Evolutionary conservation across 1,139 yeast genomes (phyloP).

Genomic region (Kluyveromyces marxianus): DNA sequence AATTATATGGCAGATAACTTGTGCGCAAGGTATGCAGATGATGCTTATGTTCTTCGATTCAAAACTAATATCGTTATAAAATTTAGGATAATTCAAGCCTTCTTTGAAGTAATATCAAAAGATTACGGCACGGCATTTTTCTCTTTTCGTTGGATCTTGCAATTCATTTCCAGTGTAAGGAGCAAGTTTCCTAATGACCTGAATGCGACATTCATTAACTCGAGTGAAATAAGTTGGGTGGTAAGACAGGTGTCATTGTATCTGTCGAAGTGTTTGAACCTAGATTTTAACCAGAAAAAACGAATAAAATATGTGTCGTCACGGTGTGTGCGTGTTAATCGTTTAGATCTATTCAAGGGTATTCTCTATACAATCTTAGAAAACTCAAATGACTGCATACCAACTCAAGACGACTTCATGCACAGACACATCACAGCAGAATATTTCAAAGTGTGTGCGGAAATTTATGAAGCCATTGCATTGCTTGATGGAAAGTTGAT

Average conservation of each 20-base stretch:
- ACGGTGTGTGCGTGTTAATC: constrained; percentile 6
- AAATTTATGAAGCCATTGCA: constrained; percentile 14
- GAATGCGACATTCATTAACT: not conserved
- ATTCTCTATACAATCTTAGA: constrained; percentile 11
- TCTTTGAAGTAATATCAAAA: constrained; percentile 9
- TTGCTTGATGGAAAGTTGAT: constrained; percentile 14
- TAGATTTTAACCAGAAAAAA: constrained; percentile 2
- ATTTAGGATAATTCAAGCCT: constrained; percentile 10
- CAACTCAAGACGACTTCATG: constrained; percentile 4
- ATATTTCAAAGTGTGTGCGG: constrained; percentile 16
- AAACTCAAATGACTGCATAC: constrained; percentile 5
- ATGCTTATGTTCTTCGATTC: constrained; percentile 1
- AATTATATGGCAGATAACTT: constrained; percentile 13
- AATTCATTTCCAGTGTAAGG: constrained; percentile 10
- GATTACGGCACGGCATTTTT: constrained; percentile 13
- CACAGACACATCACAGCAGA: constrained; percentile 12
- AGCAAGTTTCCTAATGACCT: not conserved
- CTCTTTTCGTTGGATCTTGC: constrained; percentile 18
- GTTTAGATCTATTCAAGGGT: constrained; percentile 12
- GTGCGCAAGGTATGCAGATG: constrained; percentile 6
- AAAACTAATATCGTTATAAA: constrained; percentile 11
- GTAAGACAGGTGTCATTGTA: constrained; percentile 3
- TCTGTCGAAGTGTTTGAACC: constrained; percentile 8
- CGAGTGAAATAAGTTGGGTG: constrained; percentile 1
- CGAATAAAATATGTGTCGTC: constrained; percentile 1